These are phyloP conservation scores for Panaeolus papilionaceus DNA, from an alignment of 768 basidiomycete species.

Conservation along the genomic window DNA sequence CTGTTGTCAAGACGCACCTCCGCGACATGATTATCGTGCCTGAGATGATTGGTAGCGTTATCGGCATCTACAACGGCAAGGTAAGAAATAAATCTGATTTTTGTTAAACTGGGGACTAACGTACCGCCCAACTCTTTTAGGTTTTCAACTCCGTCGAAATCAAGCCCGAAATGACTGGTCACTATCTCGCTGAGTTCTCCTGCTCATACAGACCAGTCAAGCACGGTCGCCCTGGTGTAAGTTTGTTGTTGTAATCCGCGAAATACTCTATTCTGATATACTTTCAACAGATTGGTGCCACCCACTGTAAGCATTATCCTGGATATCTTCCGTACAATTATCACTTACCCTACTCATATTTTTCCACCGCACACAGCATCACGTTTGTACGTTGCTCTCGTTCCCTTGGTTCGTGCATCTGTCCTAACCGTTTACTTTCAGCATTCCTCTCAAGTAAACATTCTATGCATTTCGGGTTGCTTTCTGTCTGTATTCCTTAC, in stretches of 20 bases:
- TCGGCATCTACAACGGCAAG: slow-evolving; percentile 99
- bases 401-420: background rate
- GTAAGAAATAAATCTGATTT: slow-evolving; percentile 43
- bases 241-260: slow-evolving; percentile 38
- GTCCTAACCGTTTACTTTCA: slow-evolving; percentile 35
- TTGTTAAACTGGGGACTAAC: no score
- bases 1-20: slow-evolving; percentile 98
- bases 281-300: slow-evolving; percentile 77
- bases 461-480: slow-evolving; percentile 22
- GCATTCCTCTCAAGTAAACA: slow-evolving; percentile 95
- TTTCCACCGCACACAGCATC: slow-evolving; percentile 52
- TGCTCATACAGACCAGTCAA: slow-evolving; percentile 99
- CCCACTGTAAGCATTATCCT: slow-evolving; percentile 68
- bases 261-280: slow-evolving; percentile 23
- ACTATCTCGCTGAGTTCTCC: slow-evolving; percentile 98
- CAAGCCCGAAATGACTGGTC: slow-evolving; percentile 99
- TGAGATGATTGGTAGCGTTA: slow-evolving; percentile 99
- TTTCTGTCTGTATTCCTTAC: slow-evolving; percentile 29
- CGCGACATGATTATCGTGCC: slow-evolving; percentile 99
- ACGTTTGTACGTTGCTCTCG: slow-evolving; percentile 65
- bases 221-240: slow-evolving; percentile 99
- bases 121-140: slow-evolving; percentile 38
- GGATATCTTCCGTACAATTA: slow-evolving; percentile 13
- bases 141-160: slow-evolving; percentile 97
- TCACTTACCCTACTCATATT: background rate